These are phyloP conservation scores for Kazachstania sp. DNA, from an alignment of 1,139 yeast species.

Conservation along the genomic window DNA sequence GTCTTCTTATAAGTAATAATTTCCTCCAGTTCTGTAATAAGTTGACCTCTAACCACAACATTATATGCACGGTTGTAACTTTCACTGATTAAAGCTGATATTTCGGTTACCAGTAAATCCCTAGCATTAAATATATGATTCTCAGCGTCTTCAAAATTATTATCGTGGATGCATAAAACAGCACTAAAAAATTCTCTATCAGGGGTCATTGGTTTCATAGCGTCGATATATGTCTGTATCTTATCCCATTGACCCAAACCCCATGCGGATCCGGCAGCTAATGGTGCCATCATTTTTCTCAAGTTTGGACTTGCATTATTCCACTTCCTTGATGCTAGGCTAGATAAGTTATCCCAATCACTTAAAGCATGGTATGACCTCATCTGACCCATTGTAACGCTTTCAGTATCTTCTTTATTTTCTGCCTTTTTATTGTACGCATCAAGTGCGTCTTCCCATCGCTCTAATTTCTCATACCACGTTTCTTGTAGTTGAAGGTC, in stretches of 20 bases:
- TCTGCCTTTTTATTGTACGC: conserved; percentile 75
- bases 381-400: conserved; percentile 95
- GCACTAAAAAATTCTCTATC: conserved; percentile 95
- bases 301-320: conserved; percentile 60
- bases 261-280: conserved; percentile 99
- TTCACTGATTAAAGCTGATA: conserved; percentile 90
- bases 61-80: conserved; percentile 96
- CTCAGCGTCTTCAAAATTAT: conserved; percentile 76
- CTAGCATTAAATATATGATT: conserved; percentile 77
- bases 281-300: conserved; percentile 80
- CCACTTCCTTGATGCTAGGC: conserved; percentile 86
- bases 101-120: conserved; percentile 84
- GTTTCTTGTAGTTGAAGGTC: conserved; percentile 89
- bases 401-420: conserved; percentile 44
- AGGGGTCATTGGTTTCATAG: conserved; percentile 88
- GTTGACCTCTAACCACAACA: conserved; percentile 93
- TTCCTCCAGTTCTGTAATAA: conserved; percentile 94
- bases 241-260: conserved; percentile 96
- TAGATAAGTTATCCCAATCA: conserved; percentile 92
- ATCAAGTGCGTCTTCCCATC: conserved; percentile 96
- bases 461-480: conserved; percentile 92
- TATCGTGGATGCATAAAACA: conserved; percentile 73
- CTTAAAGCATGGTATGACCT: conserved; percentile 95
- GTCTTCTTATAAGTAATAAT: conserved; percentile 80
- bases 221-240: conserved; percentile 84